phyloP scores from a whole-genome alignment of 106 monocot genomes.

The Dendrobium chrysotoxum region DNA sequence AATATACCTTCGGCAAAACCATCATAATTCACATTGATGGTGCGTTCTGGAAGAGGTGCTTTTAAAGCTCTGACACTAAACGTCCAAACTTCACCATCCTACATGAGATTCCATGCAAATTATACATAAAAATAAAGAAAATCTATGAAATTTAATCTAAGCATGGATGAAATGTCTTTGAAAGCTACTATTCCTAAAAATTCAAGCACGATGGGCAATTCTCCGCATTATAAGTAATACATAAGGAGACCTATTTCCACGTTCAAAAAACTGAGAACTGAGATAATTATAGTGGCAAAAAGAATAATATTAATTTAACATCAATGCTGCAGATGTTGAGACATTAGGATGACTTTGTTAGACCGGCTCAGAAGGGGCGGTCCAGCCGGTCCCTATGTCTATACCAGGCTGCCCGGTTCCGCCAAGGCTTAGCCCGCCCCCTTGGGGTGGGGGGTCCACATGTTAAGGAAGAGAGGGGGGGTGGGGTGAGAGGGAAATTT shows the following conservation, averaged over 20 bases:
- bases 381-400: no score
- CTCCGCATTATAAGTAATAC: background rate
- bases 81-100: slow-evolving; percentile 99
- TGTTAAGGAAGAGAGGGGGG: no score
- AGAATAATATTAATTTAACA: background rate
- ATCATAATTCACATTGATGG: slow-evolving; percentile 86
- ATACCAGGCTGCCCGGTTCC: no score
- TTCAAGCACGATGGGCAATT: background rate
- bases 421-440: no score
- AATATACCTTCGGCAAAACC: slow-evolving; percentile 95
- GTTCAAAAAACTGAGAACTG: background rate
- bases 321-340: background rate
- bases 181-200: background rate
- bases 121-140: background rate
- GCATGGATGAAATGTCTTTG: background rate
- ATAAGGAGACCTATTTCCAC: background rate
- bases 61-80: slow-evolving; percentile 83
- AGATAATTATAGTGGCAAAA: background rate
- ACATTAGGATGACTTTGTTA: background rate
- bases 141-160: background rate
- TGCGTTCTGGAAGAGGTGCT: slow-evolving; percentile 72
- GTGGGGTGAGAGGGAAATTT: no score
- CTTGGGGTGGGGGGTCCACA: no score
- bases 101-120: slow-evolving; percentile 6
- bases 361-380: no score